Base-by-base conservation (phyloP, 2,329 filamentous ascomycete genomes). In the Helotiales sp. region DNA sequence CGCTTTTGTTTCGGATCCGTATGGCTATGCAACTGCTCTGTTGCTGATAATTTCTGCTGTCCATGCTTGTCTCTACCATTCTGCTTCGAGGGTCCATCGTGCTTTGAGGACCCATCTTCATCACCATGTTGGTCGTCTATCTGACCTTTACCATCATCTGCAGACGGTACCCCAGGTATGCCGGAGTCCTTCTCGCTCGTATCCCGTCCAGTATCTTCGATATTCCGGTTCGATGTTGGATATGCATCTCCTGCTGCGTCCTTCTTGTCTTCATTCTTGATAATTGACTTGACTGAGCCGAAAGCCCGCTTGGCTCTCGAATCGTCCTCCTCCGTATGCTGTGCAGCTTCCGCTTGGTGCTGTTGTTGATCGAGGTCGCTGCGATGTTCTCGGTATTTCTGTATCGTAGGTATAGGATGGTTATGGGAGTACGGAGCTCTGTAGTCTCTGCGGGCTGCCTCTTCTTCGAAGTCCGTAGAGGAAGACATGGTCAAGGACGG, bases 401-500 rank as follows among this genome's bases (percentile, higher is more conserved):
- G 63, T 12, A 68, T 57, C 3, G 65, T 68, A 52, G 65, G 66
- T 44, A 68, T 65, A 5, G 65, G 66, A 46, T 64, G 65, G 29
- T 66, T 59, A 24, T 60, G 50, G 10, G 65, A 67, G 44, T 65
- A 66, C 6, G 65, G 66, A 19, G 66, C 63, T 59, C 38, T 55
- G 34, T 67, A 67, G 33, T 66, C 52, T 60, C 59, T 63, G 48
- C 59, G 60, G 55, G 54, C 56, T 9, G 64, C 59, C 58, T 67
- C 65, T 53, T 61, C 59, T 15, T 66, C 64, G 34, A 68, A 63
- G 49, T 63, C 55, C 12, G 52, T n/a, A 2, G 33, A 13, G 5
- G 53, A 48, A 55, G 58, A 50, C 61, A 60, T 61, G 9, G 9
- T 44, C 15, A 19, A 27, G n/a, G 12, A 24, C 19, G 17, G 22